Conservation (phyloP, 345 rosid species). For the Citrus mangshanensis region DNA sequence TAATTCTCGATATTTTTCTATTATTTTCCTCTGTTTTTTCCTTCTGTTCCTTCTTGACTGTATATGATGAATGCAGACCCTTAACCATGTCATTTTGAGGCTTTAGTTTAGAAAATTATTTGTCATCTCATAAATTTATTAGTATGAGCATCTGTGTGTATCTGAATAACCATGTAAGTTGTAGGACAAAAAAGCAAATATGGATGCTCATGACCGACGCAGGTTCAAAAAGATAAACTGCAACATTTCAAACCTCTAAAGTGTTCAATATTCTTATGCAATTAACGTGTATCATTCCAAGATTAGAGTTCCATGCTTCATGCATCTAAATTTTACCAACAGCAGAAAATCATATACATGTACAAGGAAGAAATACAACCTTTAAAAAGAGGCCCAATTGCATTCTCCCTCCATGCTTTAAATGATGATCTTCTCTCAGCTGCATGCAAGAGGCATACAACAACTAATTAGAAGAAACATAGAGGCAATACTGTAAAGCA, state of each 20-base stretch:
- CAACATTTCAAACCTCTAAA: neutral
- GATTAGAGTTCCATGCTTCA: neutral
- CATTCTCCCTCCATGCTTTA: conserved; percentile 98
- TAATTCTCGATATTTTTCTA: neutral
- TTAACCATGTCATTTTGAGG: neutral
- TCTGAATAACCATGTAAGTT: neutral
- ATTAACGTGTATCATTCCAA: neutral
- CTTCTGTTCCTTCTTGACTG: neutral
- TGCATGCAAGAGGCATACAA: conserved; percentile 27
- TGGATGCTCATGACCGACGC: neutral
- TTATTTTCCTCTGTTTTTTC: neutral
- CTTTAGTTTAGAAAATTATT: neutral
- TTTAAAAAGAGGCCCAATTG: conserved; percentile 91
- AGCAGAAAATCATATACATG: conserved; percentile 1
- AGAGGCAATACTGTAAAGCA: neutral
- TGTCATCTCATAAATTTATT: neutral
- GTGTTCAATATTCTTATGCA: neutral
- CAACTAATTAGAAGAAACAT: neutral
- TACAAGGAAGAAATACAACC: conserved; percentile 39
- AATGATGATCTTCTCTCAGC: conserved; percentile 93
- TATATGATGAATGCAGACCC: conserved; percentile 2
- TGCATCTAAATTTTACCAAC: neutral
- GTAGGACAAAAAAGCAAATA: neutral
- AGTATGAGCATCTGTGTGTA: neutral
- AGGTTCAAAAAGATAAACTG: neutral